Conservation (phyloP, 192 early-diverging fungal genomes). For the Coemansia sp. region DNA sequence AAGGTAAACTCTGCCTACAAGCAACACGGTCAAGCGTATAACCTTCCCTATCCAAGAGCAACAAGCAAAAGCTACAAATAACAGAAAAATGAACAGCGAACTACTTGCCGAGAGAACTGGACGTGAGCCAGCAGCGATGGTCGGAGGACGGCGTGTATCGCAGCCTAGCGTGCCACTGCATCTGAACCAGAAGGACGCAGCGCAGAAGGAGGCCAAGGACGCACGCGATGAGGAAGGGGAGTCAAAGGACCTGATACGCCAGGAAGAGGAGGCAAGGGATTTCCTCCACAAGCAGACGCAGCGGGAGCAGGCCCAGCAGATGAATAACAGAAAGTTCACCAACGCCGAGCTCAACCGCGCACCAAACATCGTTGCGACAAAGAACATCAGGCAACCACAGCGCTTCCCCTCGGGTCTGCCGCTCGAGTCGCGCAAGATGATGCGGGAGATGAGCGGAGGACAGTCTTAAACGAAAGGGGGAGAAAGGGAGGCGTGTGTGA, state of each 20-base stretch:
- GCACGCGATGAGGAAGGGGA: constrained; percentile 23
- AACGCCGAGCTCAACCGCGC: constrained; percentile 27
- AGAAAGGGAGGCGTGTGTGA: not conserved
- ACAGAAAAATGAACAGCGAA: constrained; percentile 10
- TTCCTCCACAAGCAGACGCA: constrained; percentile 21
- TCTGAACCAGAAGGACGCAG: constrained; percentile 13
- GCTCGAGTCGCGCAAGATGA: constrained; percentile 24
- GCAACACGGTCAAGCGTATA: no score
- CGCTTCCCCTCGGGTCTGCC: constrained; percentile 29
- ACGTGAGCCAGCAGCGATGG: constrained; percentile 17
- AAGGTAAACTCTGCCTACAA: no score
- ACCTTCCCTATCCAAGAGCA: not conserved
- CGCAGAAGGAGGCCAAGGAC: constrained; percentile 9
- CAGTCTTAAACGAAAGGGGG: not conserved
- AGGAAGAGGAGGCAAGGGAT: constrained; percentile 27
- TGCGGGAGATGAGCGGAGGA: constrained; percentile 21
- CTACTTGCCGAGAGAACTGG: not conserved
- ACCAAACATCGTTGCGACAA: constrained; percentile 15
- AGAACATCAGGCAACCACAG: constrained; percentile 34
- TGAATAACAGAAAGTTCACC: constrained; percentile 11
- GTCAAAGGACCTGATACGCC: constrained; percentile 25
- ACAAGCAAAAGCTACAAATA: not conserved
- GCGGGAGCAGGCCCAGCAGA: constrained; percentile 22
- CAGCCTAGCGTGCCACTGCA: constrained; percentile 9
- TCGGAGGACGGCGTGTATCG: constrained; percentile 42